These are phyloP conservation scores for Fusarium beomiforme DNA, from an alignment of 2,329 filamentous ascomycete genomes.

Conservation along the genomic window DNA sequence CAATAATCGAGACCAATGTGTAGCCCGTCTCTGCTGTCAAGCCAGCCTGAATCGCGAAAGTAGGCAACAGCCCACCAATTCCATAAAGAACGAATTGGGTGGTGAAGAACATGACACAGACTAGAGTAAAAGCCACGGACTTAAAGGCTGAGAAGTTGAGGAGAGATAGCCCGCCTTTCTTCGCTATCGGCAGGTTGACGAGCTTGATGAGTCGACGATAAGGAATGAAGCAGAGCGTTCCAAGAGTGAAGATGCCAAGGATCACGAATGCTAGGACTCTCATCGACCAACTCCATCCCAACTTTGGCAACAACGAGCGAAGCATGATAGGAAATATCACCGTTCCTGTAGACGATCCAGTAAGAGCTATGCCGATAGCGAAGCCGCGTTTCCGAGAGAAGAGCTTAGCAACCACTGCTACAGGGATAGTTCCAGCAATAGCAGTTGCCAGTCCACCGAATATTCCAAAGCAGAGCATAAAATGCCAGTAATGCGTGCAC, in stretches of 20 bases:
- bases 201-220: neutral
- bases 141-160: conserved; percentile 12
- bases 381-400: neutral
- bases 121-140: neutral
- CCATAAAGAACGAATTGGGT: conserved; percentile 7
- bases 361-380: conserved; percentile 5
- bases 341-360: neutral
- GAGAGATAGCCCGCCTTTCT: neutral
- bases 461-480: conserved; percentile 2
- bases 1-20: neutral
- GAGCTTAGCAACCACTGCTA: conserved; percentile 11
- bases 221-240: neutral
- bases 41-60: conserved; percentile 1
- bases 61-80: conserved; percentile 1
- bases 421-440: conserved; percentile 4
- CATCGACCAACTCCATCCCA: conserved; percentile 9
- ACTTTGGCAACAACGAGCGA: neutral
- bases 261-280: neutral
- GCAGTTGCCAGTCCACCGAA: neutral
- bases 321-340: conserved; percentile 16
- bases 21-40: conserved; percentile 1
- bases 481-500: conserved; percentile 8
- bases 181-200: neutral
- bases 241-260: neutral
- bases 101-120: conserved; percentile 5